Base-by-base conservation (phyloP, 1,284 basidiomycete genomes). In the Rhizopogon hawkerae region DNA sequence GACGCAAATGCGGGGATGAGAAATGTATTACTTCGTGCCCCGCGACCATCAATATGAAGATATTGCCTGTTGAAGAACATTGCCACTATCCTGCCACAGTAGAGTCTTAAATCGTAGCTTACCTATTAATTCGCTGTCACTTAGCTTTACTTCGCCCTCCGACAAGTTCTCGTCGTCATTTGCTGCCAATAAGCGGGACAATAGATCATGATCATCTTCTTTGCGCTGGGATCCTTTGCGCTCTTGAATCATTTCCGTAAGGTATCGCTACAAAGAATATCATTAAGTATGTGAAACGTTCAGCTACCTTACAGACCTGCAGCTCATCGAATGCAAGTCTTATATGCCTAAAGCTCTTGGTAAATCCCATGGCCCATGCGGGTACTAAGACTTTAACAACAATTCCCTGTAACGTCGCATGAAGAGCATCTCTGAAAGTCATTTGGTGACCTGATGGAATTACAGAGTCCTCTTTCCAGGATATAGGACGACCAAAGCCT, bases 31-130 rank as follows among this genome's bases (percentile, higher is more conserved):
- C 78, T 67, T 83, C 80, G 55, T 82, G 78, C 5, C 79, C 80
- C 38, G 80, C 81, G 26, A 83, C 56, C 33, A 82, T 59, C 54
- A 80, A 78, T 11, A 79, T 71, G 55, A 77, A 79, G 16, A 79
- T 73, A 57, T 83, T 81, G 3, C 75, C 78, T 79, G 48, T 18
- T 2, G 21, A 41, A 10, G 23, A 37, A 45, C 41, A 39, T 39
- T 38, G 36, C 44, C 46, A 7, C 9, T 31, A 3, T 18, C 26
- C 26, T 31, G 26, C 4, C 14, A 56, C 5, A 48, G 26, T 48
- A 21, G 21, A 21, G 21, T 21, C 21, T 21, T 21, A 1, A 10
- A 26, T 6, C 18, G 34, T 1, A 4, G 56, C 64, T 36, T 54
- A 75, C 79, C 76, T 16, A 79, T 66, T 5, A 82, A 63, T 52